Percentiles rank a stretch among this genome's conserved stretches.
Conservation (phyloP, 768 basidiomycete species). For the Tricholoma flavovirens region DNA sequence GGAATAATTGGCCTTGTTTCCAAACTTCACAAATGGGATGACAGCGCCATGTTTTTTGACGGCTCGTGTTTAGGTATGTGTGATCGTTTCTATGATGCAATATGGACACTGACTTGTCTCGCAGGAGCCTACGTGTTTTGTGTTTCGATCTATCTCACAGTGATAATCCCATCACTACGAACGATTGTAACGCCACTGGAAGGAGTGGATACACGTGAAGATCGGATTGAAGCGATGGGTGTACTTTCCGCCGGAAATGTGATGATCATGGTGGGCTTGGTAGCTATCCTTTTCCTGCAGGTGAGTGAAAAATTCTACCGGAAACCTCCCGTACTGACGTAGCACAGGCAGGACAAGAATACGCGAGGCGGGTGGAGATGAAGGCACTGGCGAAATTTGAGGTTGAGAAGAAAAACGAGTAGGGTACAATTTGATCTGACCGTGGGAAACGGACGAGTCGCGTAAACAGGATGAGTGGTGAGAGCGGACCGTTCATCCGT, state of each 20-base stretch:
- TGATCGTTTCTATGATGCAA: background rate
- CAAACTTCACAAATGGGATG: conserved; percentile 85
- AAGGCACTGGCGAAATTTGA: conserved; percentile 31
- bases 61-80: conserved; percentile 77
- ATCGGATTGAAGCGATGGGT: conserved; percentile 73
- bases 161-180: conserved; percentile 72
- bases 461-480: too few relatives aligned
- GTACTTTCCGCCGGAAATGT: conserved; percentile 85
- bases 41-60: conserved; percentile 94
- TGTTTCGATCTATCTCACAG: conserved; percentile 75
- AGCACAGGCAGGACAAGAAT: conserved; percentile 78
- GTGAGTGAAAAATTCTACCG: conserved; percentile 28
- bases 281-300: conserved; percentile 65
- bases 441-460: too few relatives aligned
- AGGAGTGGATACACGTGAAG: conserved; percentile 50
- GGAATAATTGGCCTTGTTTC: conserved; percentile 69
- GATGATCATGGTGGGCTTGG: conserved; percentile 67
- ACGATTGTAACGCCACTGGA: conserved; percentile 62
- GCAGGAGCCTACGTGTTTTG: conserved; percentile 71
- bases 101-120: background rate
- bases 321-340: conserved; percentile 6
- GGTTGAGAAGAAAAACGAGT: conserved; percentile 23
- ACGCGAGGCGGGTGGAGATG: conserved; percentile 60
- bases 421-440: conserved; percentile 35
- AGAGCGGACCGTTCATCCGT: too few relatives aligned